Evolutionary conservation across 23 red algal species (phyloP), one percentile per base, ranked within the genome.

Genomic region (Pyropia yezoensis): DNA sequence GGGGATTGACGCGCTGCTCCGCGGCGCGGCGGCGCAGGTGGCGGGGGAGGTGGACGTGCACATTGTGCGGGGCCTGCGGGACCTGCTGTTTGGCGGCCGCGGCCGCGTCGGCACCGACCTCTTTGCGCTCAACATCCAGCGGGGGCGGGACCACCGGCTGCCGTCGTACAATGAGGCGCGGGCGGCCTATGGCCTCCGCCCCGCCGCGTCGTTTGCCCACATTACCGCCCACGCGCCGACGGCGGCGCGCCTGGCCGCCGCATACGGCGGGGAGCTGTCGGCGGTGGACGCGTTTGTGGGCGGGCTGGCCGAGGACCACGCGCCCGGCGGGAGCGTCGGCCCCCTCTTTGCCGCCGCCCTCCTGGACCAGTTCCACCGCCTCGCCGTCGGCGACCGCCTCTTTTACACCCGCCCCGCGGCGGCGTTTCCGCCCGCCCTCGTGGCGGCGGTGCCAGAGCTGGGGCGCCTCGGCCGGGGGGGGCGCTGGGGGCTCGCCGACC

Each of bases 81-180:
- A 87, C 51, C 61, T 76, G 22, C 33, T 87, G 26, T 87, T 87
- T 22, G 60, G 57, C 19, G 18, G 70, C 39, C 14, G 63, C 68
- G 52, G 62, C 71, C 23, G 73, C 28, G 13, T 74, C 73, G 39
- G 39, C 11, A 47, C 39, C 33, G 83, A 88, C 49, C 66, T 88
- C 8, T 60, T 88, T 52, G 63, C 83, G 14, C 39, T 88, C 47
- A 88, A 88, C 50, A 49, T 88, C 15, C 83, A 88, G 67, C 73
- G 83, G 16, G 54, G 64, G 17, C 83, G 83, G 12, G 83, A 88
- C 52, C 73, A 88, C 50, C 49, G 57, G 49, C 51, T 88, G 33
- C 51, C 73, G 7, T 67, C 23, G 28, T 88, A 65, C 50, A 79
- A 88, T 26, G 14, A 79, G 16, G 25, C 77, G 14, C 83, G 83